A percentile compares a stretch with the other conserved stretches of the same genome.
These are phyloP conservation scores for Talaromyces sp. DNA, from an alignment of 2,329 filamentous ascomycete species.

Conservation along the genomic window DNA sequence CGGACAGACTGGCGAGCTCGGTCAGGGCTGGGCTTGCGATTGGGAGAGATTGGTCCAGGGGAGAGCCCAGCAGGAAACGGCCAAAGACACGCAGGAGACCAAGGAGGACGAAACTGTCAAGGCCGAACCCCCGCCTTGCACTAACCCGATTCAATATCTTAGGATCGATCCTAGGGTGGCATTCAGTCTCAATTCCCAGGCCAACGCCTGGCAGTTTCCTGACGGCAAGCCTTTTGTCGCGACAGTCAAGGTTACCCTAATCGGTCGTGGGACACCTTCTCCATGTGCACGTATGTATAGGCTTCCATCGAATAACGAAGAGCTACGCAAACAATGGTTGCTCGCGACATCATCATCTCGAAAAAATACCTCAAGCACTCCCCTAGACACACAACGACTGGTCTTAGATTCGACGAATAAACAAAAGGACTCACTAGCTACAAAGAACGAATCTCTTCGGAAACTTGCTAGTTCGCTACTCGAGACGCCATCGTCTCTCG, in stretches of 20 bases:
- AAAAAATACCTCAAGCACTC: background rate
- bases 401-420: background rate
- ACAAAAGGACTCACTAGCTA: conserved; percentile 8
- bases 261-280: conserved; percentile 65
- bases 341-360: conserved; percentile 21
- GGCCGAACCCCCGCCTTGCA: conserved; percentile 4
- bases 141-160: conserved; percentile 33
- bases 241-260: conserved; percentile 63
- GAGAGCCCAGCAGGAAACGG: conserved; percentile 11
- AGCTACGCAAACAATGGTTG: conserved; percentile 69
- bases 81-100: conserved; percentile 6
- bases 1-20: conserved; percentile 74
- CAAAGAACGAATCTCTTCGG: conserved; percentile 20
- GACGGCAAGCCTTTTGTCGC: conserved; percentile 38
- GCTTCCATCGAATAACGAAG: conserved; percentile 56
- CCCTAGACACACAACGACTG: background rate
- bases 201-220: conserved; percentile 3
- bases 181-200: conserved; percentile 2
- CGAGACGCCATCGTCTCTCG: conserved; percentile 42
- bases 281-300: conserved; percentile 80
- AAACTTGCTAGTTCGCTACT: conserved; percentile 28
- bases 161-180: conserved; percentile 20
- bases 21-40: conserved; percentile 76
- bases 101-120: background rate
- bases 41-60: conserved; percentile 65